phyloP scores from a whole-genome alignment of 352 stramenopile genomes.

The Pythium angustatum region DNA sequence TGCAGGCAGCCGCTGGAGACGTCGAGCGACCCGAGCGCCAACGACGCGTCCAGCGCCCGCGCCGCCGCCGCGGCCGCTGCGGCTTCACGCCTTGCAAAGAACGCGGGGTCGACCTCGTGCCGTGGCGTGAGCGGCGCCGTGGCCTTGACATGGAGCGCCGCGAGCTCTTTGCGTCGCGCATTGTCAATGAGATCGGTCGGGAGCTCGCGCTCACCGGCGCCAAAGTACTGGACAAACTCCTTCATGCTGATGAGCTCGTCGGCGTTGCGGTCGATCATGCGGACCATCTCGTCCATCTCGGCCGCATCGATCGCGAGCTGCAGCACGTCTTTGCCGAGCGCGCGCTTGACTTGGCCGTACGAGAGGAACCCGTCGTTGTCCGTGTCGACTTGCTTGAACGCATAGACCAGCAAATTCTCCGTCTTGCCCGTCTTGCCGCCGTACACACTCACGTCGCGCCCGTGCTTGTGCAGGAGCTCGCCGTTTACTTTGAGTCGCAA shows the following conservation, averaged over 20 bases:
- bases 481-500: slow-evolving; percentile 61
- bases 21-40: too few species aligned
- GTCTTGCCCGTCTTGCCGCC: slow-evolving; percentile 69
- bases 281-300: slow-evolving; percentile 77
- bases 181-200: slow-evolving; percentile 69
- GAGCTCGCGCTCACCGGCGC: slow-evolving; percentile 52
- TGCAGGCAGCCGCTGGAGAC: slow-evolving; percentile 57
- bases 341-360: slow-evolving; percentile 66
- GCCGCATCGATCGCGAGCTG: slow-evolving; percentile 48
- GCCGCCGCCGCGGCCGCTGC: not conserved
- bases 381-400: slow-evolving; percentile 76
- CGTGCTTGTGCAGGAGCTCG: slow-evolving; percentile 57
- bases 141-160: slow-evolving; percentile 53
- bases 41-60: not conserved
- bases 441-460: slow-evolving; percentile 51
- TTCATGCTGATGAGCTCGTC: slow-evolving; percentile 78
- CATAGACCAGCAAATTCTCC: slow-evolving; percentile 67
- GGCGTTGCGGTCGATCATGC: slow-evolving; percentile 69
- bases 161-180: slow-evolving; percentile 58
- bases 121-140: slow-evolving; percentile 52
- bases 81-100: slow-evolving; percentile 12
- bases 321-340: slow-evolving; percentile 60
- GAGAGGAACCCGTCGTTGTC: slow-evolving; percentile 76
- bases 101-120: slow-evolving; percentile 45
- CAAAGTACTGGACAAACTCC: slow-evolving; percentile 85